A percentile compares a stretch with the other conserved stretches of the same genome.
Conservation (phyloP, 2,329 filamentous ascomycete species). For the Ophiostoma tasmaniense region DNA sequence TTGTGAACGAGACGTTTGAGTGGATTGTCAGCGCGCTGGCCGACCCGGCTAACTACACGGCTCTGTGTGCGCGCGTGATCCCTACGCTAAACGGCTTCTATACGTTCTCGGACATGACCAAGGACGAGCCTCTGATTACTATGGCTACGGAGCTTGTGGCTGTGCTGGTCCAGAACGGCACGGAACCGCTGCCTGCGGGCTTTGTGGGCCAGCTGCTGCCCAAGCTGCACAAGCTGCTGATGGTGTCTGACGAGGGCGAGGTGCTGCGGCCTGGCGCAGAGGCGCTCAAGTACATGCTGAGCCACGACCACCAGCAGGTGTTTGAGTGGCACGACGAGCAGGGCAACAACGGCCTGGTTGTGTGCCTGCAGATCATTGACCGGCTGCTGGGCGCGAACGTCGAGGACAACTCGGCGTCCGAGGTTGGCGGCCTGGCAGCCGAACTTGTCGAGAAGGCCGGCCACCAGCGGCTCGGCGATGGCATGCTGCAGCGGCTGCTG, state of each 20-base stretch:
- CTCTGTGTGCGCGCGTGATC: slow-evolving; percentile 75
- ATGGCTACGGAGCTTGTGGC: slow-evolving; percentile 77
- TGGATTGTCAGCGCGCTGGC: slow-evolving; percentile 67
- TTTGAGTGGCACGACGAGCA: slow-evolving; percentile 76
- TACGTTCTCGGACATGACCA: slow-evolving; percentile 75
- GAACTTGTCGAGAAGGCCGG: slow-evolving; percentile 95
- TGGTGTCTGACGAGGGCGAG: slow-evolving; percentile 78
- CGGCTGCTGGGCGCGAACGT: slow-evolving; percentile 73
- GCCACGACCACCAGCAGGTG: slow-evolving; percentile 83
- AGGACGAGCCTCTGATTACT: slow-evolving; percentile 76
- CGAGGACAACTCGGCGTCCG: slow-evolving; percentile 90
- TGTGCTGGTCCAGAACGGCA: slow-evolving; percentile 71
- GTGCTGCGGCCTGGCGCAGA: slow-evolving; percentile 79
- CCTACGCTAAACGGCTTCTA: slow-evolving; percentile 84
- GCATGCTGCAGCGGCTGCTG: slow-evolving; percentile 69
- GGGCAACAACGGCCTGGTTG: slow-evolving; percentile 76
- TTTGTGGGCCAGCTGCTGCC: slow-evolving; percentile 81
- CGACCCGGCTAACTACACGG: slow-evolving; percentile 60
- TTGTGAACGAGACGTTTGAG: slow-evolving; percentile 87
- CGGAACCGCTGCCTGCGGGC: slow-evolving; percentile 74
- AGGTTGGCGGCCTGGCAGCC: slow-evolving; percentile 88
- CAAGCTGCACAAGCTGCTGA: slow-evolving; percentile 73
- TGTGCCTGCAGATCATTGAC: slow-evolving; percentile 85
- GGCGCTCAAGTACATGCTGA: slow-evolving; percentile 79
- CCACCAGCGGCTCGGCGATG: slow-evolving; percentile 81